A percentile compares a stretch with the other conserved stretches of the same genome.
Conservation (phyloP, 148 eudicot genomes). For the Rhododendron williamsianum region DNA sequence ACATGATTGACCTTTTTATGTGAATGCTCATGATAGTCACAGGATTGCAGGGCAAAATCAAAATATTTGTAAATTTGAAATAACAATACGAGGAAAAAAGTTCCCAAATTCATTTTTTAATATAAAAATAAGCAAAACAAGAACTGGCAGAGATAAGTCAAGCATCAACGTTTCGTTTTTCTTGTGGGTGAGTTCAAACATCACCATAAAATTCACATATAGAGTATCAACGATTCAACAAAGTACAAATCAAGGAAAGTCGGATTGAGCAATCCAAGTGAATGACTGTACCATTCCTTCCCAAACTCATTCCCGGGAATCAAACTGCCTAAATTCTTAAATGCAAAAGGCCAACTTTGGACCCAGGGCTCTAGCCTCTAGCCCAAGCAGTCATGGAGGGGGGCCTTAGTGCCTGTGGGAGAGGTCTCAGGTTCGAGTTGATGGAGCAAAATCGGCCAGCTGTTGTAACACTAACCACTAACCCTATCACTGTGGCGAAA, state of each 20-base stretch:
- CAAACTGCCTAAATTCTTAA: background rate
- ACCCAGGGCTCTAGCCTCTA: background rate
- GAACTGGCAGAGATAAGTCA: background rate
- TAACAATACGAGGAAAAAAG: background rate
- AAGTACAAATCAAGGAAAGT: background rate
- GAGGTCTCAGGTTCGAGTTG: background rate
- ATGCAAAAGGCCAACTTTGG: background rate
- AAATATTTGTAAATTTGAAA: background rate
- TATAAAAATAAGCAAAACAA: background rate
- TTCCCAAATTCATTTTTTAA: background rate
- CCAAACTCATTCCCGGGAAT: conserved; percentile 40
- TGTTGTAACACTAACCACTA: background rate
- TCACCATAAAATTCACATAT: background rate
- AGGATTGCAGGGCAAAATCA: background rate
- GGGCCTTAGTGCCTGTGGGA: background rate
- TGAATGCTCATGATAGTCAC: background rate
- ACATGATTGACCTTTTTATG: background rate
- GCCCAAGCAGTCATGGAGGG: background rate
- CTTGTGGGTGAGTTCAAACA: background rate
- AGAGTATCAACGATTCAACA: background rate
- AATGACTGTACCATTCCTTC: conserved; percentile 2
- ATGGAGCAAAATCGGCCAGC: background rate
- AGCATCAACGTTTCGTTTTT: background rate
- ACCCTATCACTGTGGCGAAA: background rate
- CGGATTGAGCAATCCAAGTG: background rate